Evolutionary conservation across 2,329 filamentous ascomycete genomes (phyloP), one percentile per base, ranked within the genome.

Genomic region (Helotiales sp.): DNA sequence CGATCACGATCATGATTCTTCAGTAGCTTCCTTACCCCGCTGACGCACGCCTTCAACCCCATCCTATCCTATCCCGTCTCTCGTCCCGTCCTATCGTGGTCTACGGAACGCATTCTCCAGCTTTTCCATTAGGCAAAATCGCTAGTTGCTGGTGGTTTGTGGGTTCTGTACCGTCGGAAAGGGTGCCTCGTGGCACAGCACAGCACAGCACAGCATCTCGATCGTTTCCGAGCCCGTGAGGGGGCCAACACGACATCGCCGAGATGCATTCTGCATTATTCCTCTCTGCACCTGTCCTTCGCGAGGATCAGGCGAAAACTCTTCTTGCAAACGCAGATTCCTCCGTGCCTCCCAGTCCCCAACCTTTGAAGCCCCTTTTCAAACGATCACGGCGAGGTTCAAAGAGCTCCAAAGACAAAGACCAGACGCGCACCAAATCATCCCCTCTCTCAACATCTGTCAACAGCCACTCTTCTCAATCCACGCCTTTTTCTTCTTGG

Each of bases 191-290:
- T 32, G 57, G 58, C 57, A 30, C 57, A 61, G 55, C 55, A 20
- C 43, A 50, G 63, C 30, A 34, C 49, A 54, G 30, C 30, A 43
- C 37, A 43, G 43, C 57, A 24, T 34, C 30, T 20, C 37, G 24
- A 30, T 37, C 34, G 17, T 28, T n/a, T 54, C 3, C 24, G 28
- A 32, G 49, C 49, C 40, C 50, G 28, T 30, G 26, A 55, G 24
- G 57, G 43, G 22, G 32, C 60, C 26, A 24, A 34, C 43, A 43
- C 60, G 59, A 68, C 30, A 75, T 75, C 72, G 62, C 70, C n/a
- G 73, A 75, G 64, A 72, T 55, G 52, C 52, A 55, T 55, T 55
- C 71, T 26, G 71, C 67, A 22, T 74, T 75, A 60, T 75, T 73
- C 50, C 71, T 69, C 59, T 72, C 74, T 55, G 63, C 64, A 32